Base-by-base conservation (phyloP, 306 rosid species). In the Castanea sativa region DNA sequence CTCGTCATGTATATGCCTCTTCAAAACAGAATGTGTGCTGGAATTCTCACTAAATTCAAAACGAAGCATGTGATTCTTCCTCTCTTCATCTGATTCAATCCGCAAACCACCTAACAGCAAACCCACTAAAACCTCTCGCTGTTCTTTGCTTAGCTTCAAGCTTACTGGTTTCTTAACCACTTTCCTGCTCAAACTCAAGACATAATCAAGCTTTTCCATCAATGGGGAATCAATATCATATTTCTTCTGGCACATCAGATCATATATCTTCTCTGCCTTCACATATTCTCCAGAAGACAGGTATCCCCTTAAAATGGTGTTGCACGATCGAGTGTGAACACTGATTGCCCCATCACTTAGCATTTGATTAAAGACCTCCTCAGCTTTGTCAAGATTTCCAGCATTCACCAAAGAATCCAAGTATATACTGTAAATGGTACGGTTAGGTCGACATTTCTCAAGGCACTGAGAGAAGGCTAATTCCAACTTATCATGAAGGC, bases 121-220 rank as follows among this genome's bases (percentile, higher is more conserved):
- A 76, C 99, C 97, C 74, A 94, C 87, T 79, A 92, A 87, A 59
- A 90, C 87, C 83, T 94, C 99, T 73, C 99, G 85, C 80, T 92
- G 97, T 55, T 92, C 97, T 76, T 90, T 90, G 86, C 92, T 94
- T 76, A 94, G 86, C 88, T 84, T 92, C 84, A 83, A 81, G 89
- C 88, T 91, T 64, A 73, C 61, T 70, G 92, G 95, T 58, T 74
- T 91, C 82, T 74, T 90, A 77, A 86, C 82, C 58, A 55, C 73
- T 78, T 84, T 87, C 86, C 85, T 87, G 71, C 85, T 91, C 90
- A 90, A 86, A 86, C 97, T 94, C 77, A 94, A 76, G 71, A 92
- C 79, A 83, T 82, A 84, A 32, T 94, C 92, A 77, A 94, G 87
- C 87, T 90, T 87, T 79, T 94, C 95, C 94, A 86, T 87, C 73